Conservation (phyloP, 441 rosid genomes). For the Capsella rubella region DNA sequence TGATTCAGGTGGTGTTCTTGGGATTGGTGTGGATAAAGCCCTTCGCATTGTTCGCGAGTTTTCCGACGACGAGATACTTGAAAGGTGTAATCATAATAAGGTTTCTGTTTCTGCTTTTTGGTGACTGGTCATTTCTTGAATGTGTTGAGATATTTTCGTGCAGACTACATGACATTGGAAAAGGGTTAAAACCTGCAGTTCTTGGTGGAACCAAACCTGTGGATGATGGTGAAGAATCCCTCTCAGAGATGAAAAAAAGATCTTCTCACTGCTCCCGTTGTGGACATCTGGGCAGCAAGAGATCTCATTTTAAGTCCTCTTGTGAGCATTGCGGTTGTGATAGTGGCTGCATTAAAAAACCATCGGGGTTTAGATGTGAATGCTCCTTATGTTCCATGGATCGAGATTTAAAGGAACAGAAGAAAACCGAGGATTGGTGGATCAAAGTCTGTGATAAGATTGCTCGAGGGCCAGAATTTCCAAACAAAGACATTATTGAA, state of each 20-base stretch:
- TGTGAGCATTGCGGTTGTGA: slow-evolving; percentile 63
- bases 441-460: slow-evolving; percentile 76
- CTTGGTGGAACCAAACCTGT: slow-evolving; percentile 44
- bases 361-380: slow-evolving; percentile 65
- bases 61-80: slow-evolving; percentile 69
- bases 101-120: slow-evolving; percentile 14
- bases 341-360: slow-evolving; percentile 65
- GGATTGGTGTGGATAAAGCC: slow-evolving; percentile 81
- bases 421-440: slow-evolving; percentile 68
- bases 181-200: slow-evolving; percentile 44
- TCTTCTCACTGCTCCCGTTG: slow-evolving; percentile 82
- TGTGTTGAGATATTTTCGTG: slow-evolving; percentile 35
- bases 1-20: slow-evolving; percentile 77
- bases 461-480: slow-evolving; percentile 59
- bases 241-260: slow-evolving; percentile 50
- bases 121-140: slow-evolving; percentile 26
- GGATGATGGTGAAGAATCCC: slow-evolving; percentile 44
- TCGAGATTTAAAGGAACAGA: slow-evolving; percentile 61
- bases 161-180: slow-evolving; percentile 72
- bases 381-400: slow-evolving; percentile 68
- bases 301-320: slow-evolving; percentile 62
- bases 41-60: slow-evolving; percentile 67
- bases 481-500: slow-evolving; percentile 68
- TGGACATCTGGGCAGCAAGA: slow-evolving; percentile 90
- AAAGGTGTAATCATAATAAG: slow-evolving; percentile 49